Evolutionary conservation across 257 asterid species (phyloP).

Genomic region (Solanum bukasovii): DNA sequence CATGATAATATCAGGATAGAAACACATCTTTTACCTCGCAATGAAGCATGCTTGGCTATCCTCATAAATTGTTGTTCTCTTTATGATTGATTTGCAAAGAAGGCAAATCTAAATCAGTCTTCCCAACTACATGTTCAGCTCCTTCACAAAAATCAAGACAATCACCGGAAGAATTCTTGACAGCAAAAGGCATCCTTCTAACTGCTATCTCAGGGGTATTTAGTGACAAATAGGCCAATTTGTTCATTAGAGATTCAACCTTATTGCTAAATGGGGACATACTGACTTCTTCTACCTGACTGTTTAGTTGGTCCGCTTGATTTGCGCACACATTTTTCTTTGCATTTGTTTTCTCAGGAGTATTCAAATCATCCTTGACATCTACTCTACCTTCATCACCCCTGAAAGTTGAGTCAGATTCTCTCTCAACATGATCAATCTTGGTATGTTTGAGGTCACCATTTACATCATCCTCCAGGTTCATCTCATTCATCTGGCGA

Average conservation of each 20-base stretch:
- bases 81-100: constrained; percentile 17
- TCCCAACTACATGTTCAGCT: constrained; percentile 10
- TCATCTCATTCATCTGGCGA: too few relatives aligned
- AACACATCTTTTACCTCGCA: neutral
- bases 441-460: neutral
- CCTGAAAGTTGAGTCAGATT: constrained; percentile 3
- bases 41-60: neutral
- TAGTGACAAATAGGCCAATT: constrained; percentile 6
- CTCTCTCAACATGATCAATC: constrained; percentile 11
- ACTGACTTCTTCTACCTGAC: neutral
- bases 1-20: neutral
- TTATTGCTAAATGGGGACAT: constrained; percentile 5
- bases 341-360: neutral
- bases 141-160: constrained; percentile 14
- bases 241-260: constrained; percentile 5
- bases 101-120: constrained; percentile 9
- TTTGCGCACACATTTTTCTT: neutral
- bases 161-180: constrained; percentile 15
- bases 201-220: constrained; percentile 5
- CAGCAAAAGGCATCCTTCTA: constrained; percentile 33
- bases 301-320: constrained; percentile 5
- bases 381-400: constrained; percentile 3
- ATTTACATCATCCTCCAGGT: neutral
- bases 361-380: constrained; percentile 6
- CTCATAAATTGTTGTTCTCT: constrained; percentile 17